Conservation (phyloP, 257 asterid species). For the Linaria vulgaris region DNA sequence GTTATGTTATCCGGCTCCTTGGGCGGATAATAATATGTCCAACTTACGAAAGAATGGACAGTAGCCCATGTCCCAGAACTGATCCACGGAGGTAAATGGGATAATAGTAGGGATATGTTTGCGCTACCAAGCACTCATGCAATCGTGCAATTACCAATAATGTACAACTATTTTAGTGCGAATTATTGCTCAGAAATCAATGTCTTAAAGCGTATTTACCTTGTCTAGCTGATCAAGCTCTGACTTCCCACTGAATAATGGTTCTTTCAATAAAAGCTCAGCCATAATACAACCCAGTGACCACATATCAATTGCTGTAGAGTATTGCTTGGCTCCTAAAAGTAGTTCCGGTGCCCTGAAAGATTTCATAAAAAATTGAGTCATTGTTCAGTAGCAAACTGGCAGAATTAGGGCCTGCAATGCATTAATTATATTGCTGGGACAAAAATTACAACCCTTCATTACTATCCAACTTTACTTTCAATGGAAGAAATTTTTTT, state of each 20-base stretch:
- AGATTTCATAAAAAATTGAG: constrained; percentile 19
- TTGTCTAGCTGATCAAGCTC: constrained; percentile 91
- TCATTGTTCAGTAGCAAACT: not conserved
- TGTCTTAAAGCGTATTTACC: constrained; percentile 40
- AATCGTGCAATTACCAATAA: too few relatives aligned
- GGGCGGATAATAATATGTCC: too few relatives aligned
- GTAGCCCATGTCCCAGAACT: too few relatives aligned
- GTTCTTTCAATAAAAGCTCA: constrained; percentile 74
- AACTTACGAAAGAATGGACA: too few relatives aligned
- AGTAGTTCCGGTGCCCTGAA: constrained; percentile 95
- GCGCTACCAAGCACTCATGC: too few relatives aligned
- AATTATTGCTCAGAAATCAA: not conserved
- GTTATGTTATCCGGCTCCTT: too few relatives aligned
- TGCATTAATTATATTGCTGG: not conserved
- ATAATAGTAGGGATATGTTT: too few relatives aligned
- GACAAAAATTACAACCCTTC: not conserved
- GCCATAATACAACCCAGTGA: constrained; percentile 97
- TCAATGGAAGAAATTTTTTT: not conserved
- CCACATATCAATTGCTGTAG: constrained; percentile 99
- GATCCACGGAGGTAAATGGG: too few relatives aligned
- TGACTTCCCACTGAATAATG: constrained; percentile 80
- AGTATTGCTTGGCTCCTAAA: constrained; percentile 80
- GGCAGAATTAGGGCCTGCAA: not conserved
- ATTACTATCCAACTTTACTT: not conserved
- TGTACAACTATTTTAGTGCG: too few relatives aligned